These are phyloP conservation scores for Solanum lycopersicoides DNA, from an alignment of 257 asterid species.

Conservation along the genomic window DNA sequence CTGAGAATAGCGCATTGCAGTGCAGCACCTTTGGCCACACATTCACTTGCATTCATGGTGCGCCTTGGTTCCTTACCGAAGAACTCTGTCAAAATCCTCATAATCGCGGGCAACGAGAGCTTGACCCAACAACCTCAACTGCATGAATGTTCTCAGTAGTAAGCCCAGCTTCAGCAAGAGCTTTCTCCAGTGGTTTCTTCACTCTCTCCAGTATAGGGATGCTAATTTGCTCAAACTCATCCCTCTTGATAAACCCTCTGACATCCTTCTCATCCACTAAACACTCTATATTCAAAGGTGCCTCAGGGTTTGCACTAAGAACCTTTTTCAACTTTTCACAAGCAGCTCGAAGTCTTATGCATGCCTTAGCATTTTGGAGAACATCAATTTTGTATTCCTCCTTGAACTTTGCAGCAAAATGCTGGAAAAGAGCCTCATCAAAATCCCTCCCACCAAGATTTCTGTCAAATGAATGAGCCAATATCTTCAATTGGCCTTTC, in stretches of 20 bases:
- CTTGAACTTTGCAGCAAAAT: constrained; percentile 88
- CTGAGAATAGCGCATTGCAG: constrained; percentile 86
- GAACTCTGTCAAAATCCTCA: constrained; percentile 77
- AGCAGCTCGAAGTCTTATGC: constrained; percentile 15
- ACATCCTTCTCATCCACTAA: constrained; percentile 5
- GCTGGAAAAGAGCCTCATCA: constrained; percentile 79
- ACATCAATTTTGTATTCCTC: constrained; percentile 91
- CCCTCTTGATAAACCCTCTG: constrained; percentile 16
- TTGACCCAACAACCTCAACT: constrained; percentile 92
- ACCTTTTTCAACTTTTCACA: constrained; percentile 8
- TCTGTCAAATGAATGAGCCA: constrained; percentile 84
- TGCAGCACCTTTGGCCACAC: constrained; percentile 92
- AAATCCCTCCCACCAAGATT: constrained; percentile 94
- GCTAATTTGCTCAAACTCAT: constrained; percentile 79
- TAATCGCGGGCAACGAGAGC: constrained; percentile 84
- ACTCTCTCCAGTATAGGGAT: constrained; percentile 84
- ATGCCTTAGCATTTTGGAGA: constrained; percentile 80
- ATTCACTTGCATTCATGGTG: constrained; percentile 97
- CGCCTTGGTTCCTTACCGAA: constrained; percentile 90
- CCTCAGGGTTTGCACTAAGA: constrained; percentile 1
- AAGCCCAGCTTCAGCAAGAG: constrained; percentile 80
- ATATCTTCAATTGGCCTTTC: constrained; percentile 88
- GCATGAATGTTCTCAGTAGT: constrained; percentile 50
- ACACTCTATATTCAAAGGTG: constrained; percentile 5
- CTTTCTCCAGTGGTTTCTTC: constrained; percentile 82